Percentiles rank a stretch among this genome's conserved stretches.
These are phyloP conservation scores for Jackrogersella minutella DNA, from an alignment of 495 filamentous ascomycete genomes.

Conservation along the genomic window DNA sequence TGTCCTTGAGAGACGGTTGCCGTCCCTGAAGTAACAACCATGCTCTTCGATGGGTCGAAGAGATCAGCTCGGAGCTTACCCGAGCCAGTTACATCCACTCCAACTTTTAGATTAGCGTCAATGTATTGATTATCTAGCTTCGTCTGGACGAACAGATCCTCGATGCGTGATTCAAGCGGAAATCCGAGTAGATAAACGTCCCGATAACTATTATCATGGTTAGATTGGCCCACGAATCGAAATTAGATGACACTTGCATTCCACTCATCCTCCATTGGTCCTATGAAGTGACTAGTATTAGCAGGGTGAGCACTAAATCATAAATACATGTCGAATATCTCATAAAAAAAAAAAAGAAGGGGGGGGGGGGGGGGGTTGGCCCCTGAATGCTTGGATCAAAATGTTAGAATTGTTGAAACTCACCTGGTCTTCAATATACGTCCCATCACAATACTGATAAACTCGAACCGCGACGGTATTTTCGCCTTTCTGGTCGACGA, in stretches of 20 bases:
- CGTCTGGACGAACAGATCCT: conserved; percentile 65
- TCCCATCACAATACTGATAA: conserved; percentile 69
- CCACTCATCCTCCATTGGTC: conserved; percentile 54
- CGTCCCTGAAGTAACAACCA: conserved; percentile 25
- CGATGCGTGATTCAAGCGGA: conserved; percentile 58
- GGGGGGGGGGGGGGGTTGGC: neutral
- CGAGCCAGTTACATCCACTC: conserved; percentile 49
- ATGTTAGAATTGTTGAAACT: neutral
- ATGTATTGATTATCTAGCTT: conserved; percentile 63
- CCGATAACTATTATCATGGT: conserved; percentile 54
- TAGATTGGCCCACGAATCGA: neutral
- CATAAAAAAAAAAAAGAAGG: too few species aligned
- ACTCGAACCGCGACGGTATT: conserved; percentile 66
- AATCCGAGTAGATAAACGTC: conserved; percentile 70
- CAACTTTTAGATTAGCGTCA: conserved; percentile 60
- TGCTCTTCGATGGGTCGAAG: conserved; percentile 39
- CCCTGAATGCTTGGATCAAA: neutral
- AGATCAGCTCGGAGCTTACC: conserved; percentile 48
- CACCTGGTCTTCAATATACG: conserved; percentile 72
- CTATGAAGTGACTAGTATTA: conserved; percentile 12
- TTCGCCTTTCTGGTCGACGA: conserved; percentile 48
- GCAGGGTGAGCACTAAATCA: neutral
- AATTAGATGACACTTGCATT: conserved; percentile 7
- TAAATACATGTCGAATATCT: neutral
- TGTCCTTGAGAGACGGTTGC: conserved; percentile 6